phyloP scores from a whole-genome alignment of 139 green algal species.

The Bryopsis sp. region DNA sequence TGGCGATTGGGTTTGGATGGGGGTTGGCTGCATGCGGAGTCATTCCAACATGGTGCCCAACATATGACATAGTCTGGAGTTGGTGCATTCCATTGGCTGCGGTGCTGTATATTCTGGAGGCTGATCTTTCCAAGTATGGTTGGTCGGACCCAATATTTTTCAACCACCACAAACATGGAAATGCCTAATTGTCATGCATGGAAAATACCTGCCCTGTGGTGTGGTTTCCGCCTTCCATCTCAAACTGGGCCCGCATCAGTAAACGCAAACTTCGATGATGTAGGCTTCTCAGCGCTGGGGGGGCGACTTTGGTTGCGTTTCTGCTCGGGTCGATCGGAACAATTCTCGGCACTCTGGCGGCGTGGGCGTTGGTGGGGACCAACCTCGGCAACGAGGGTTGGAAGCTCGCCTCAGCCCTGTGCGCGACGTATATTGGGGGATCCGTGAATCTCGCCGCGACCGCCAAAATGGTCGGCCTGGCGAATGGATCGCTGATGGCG shows the following conservation, averaged over 20 bases:
- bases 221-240: neutral
- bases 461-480: constrained; percentile 22
- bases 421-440: constrained; percentile 70
- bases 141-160: neutral
- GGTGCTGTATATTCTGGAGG: constrained; percentile 7
- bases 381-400: constrained; percentile 11
- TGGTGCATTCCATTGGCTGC: neutral
- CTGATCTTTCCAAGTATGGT: constrained; percentile 3
- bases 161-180: neutral
- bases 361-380: neutral
- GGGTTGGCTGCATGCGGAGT: neutral
- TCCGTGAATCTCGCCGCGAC: constrained; percentile 72
- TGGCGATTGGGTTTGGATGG: neutral
- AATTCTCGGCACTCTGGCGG: neutral
- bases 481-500: constrained; percentile 26
- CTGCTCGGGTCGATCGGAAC: neutral
- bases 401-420: constrained; percentile 56
- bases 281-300: neutral
- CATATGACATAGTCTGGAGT: constrained; percentile 2
- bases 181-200: neutral
- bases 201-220: neutral
- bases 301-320: neutral
- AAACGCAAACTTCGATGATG: neutral
- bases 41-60: neutral
- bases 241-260: neutral